Percentiles rank a stretch among this genome's conserved stretches.
phyloP scores from a whole-genome alignment of 2,329 filamentous ascomycete species.

The Capronia epimyces region DNA sequence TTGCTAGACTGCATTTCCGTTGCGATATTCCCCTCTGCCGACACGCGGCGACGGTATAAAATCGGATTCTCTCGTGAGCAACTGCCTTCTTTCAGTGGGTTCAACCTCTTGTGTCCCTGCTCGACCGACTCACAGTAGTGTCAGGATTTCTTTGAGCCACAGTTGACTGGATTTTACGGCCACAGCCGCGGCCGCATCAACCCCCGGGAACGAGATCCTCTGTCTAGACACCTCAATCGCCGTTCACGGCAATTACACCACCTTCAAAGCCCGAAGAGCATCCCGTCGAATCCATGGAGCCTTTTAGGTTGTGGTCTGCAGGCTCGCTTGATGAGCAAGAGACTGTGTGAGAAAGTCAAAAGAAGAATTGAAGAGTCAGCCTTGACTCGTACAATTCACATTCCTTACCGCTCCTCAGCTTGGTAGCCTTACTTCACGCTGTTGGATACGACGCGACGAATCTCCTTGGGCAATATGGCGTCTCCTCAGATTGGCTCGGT shows the following conservation, averaged over 20 bases:
- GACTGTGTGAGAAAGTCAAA: conserved; percentile 24
- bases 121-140: neutral
- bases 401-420: conserved; percentile 22
- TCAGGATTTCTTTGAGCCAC: neutral
- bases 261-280: conserved; percentile 2
- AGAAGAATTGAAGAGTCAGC: conserved; percentile 12
- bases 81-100: neutral
- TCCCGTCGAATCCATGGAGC: conserved; percentile 26
- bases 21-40: too few relatives aligned
- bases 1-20: neutral
- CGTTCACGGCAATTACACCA: conserved; percentile 1
- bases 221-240: neutral
- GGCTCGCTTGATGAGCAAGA: conserved; percentile 24
- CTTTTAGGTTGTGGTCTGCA: conserved; percentile 19
- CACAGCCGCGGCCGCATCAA: too few relatives aligned
- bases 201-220: neutral
- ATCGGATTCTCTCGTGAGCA: neutral
- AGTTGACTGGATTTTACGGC: too few relatives aligned
- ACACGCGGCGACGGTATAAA: too few relatives aligned
- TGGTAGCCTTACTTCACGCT: conserved; percentile 19
- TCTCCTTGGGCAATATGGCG: conserved; percentile 29
- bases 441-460: conserved; percentile 29
- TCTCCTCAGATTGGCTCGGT: conserved; percentile 28
- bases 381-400: conserved; percentile 19
- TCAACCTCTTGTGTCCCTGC: neutral